Conservation (phyloP, 2,329 filamentous ascomycete species). For the Microsporum ferrugineum region DNA sequence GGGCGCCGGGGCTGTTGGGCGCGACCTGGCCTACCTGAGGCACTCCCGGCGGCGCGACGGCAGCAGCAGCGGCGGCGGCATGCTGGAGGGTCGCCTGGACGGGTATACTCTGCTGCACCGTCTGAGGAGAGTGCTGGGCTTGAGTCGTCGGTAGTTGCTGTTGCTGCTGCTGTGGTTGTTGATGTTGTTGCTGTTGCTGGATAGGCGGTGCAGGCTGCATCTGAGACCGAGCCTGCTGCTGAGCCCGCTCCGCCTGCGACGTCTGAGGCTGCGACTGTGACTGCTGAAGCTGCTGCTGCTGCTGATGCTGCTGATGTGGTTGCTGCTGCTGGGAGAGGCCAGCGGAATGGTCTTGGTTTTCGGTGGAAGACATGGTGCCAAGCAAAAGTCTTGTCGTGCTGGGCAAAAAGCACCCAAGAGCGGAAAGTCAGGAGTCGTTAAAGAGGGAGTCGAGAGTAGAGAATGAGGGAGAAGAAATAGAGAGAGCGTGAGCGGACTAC, state of each 20-base stretch:
- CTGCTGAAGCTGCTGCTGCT: slow-evolving; percentile 9
- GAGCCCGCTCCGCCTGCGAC: slow-evolving; percentile 6
- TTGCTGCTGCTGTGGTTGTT: slow-evolving; percentile 9
- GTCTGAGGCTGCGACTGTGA: slow-evolving; percentile 3
- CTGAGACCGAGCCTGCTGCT: slow-evolving; percentile 5
- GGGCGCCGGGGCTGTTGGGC: slow-evolving; percentile 19
- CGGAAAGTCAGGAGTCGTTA: not conserved
- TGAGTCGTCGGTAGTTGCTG: slow-evolving; percentile 16
- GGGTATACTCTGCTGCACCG: slow-evolving; percentile 13
- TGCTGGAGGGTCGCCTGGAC: slow-evolving; percentile 21
- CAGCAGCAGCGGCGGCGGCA: slow-evolving; percentile 27
- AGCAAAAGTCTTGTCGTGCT: slow-evolving; percentile 15
- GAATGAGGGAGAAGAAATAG: not conserved
- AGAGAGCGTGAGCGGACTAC: no score
- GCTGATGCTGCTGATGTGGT: slow-evolving; percentile 8
- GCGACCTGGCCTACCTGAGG: slow-evolving; percentile 8
- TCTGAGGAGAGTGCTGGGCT: slow-evolving; percentile 14
- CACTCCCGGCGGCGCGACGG: slow-evolving; percentile 25
- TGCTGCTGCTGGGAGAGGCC: slow-evolving; percentile 11
- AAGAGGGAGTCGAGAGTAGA: not conserved
- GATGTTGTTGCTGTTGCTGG: slow-evolving; percentile 14
- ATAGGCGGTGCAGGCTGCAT: slow-evolving; percentile 7
- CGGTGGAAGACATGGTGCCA: slow-evolving; percentile 29
- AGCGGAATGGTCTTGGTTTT: slow-evolving; percentile 25
- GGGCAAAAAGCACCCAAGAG: slow-evolving; percentile 3